phyloP scores from a whole-genome alignment of 1,284 basidiomycete genomes.

The Schizophyllum commune region DNA sequence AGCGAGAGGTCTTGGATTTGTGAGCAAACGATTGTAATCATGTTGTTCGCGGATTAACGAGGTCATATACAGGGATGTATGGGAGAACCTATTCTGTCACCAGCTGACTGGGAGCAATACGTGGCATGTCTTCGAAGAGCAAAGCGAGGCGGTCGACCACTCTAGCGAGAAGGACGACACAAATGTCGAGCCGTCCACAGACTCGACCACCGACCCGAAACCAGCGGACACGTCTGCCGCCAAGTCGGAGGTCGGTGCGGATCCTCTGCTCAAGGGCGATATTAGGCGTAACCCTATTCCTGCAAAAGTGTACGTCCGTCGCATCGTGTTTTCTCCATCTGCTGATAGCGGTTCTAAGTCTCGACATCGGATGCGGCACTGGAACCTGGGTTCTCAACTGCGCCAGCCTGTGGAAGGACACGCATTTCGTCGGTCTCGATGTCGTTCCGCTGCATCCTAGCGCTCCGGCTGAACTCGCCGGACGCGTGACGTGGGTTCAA shows the following conservation, averaged over 20 bases:
- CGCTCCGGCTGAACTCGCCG: conserved; percentile 45
- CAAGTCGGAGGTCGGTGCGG: background rate
- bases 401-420: conserved; percentile 50
- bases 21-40: conserved; percentile 27
- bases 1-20: conserved; percentile 52
- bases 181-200: too few species aligned
- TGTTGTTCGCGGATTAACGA: background rate
- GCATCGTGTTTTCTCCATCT: conserved; percentile 3
- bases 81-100: conserved; percentile 50
- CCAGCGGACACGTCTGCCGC: background rate
- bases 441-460: conserved; percentile 62
- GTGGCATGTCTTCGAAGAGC: conserved; percentile 52
- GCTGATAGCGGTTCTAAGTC: conserved; percentile 23
- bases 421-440: conserved; percentile 45
- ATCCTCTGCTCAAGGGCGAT: background rate
- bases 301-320: conserved; percentile 44
- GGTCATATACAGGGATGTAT: conserved; percentile 44
- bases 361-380: conserved; percentile 64
- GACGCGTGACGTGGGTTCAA: conserved; percentile 60
- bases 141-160: conserved; percentile 9
- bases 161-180: too few species aligned
- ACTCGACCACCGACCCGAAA: background rate
- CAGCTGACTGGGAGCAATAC: conserved; percentile 49
- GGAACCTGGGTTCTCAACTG: conserved; percentile 62
- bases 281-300: conserved; percentile 19